Evolutionary conservation across 257 asterid species (phyloP).

Genomic region (Cordia subcordata): DNA sequence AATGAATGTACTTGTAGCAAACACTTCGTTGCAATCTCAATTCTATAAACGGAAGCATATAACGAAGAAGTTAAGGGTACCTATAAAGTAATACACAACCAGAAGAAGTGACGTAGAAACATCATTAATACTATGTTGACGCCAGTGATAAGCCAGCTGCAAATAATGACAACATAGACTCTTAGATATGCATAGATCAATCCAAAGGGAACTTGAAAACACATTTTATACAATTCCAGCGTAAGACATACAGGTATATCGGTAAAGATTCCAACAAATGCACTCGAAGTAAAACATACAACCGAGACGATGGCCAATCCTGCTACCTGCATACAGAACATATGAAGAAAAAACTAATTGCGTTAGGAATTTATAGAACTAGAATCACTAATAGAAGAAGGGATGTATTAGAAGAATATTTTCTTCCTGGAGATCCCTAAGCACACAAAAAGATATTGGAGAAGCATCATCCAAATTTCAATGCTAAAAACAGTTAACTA

Average conservation of each 20-base stretch:
- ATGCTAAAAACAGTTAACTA: no score
- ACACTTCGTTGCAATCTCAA: no score
- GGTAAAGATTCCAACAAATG: conserved; percentile 57
- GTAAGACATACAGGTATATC: conserved; percentile 66
- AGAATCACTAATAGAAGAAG: background rate
- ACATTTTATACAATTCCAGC: background rate
- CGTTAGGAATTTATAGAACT: background rate
- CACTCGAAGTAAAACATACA: conserved; percentile 80
- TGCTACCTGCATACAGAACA: conserved; percentile 55
- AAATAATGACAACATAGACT: conserved; percentile 13
- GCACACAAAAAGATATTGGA: background rate
- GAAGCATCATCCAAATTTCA: no score
- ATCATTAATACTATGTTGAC: conserved; percentile 32
- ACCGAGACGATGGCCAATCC: conserved; percentile 84
- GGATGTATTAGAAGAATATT: background rate
- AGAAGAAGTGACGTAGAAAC: conserved; percentile 58
- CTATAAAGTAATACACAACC: conserved; percentile 69
- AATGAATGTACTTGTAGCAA: conserved; percentile 1
- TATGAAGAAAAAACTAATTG: background rate
- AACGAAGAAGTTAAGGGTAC: conserved; percentile 31
- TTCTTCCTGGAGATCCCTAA: background rate
- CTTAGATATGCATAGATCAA: conserved; percentile 6
- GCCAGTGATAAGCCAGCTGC: conserved; percentile 84
- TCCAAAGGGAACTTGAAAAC: conserved; percentile 2
- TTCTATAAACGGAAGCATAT: background rate